Base-by-base conservation (phyloP, 73 alveolate genomes). In the Paramecium sexaurelia region DNA sequence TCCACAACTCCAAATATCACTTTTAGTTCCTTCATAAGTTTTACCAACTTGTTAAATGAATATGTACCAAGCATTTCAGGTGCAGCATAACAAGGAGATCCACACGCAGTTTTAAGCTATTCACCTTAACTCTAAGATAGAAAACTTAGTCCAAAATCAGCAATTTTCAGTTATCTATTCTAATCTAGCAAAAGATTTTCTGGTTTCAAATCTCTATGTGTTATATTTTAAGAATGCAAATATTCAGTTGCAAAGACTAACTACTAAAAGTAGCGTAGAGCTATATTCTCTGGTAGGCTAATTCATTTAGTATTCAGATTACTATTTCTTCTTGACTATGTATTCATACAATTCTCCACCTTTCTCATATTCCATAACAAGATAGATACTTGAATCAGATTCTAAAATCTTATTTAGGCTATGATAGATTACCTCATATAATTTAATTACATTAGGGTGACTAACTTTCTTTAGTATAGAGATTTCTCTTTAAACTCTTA, bases 291-390 rank as follows among this genome's bases (percentile, higher is more conserved):
- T 37, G 39, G 45, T 20, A 73, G 57, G 39, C 67, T 51, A 51
- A 51, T 51, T 51, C 67, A 51, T 51, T 51, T 51, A 51, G 67
- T 26, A 51, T 51, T 51, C 67, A 51, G 67, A 51, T 51, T 51
- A 51, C 67, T 32, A 35, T 20, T 73, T 73, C 45, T 86, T 86
- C 85, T 86, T 86, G 1, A 86, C 71, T 22, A 86, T 96, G 93
- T 95, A 96, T 71, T 96, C 98, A 86, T 95, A 92, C 61, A 96
- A 89, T 84, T 96, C 99, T 35, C 97, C 97, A 36, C 98, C 98
- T 41, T 94, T 93, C 35, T 96, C 97, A 83, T 95, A 96, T 91
- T 96, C 98, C 92, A 91, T 96, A 39, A 96, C 92, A 6, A 96
- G 87, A 87, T 94, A 96, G 56, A 95, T 55, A 83, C 92, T 87